Percentiles rank a stretch among this genome's conserved stretches.
These are phyloP conservation scores for Oryza meridionalis DNA, from an alignment of 176 grass and related monocot species.

Conservation along the genomic window DNA sequence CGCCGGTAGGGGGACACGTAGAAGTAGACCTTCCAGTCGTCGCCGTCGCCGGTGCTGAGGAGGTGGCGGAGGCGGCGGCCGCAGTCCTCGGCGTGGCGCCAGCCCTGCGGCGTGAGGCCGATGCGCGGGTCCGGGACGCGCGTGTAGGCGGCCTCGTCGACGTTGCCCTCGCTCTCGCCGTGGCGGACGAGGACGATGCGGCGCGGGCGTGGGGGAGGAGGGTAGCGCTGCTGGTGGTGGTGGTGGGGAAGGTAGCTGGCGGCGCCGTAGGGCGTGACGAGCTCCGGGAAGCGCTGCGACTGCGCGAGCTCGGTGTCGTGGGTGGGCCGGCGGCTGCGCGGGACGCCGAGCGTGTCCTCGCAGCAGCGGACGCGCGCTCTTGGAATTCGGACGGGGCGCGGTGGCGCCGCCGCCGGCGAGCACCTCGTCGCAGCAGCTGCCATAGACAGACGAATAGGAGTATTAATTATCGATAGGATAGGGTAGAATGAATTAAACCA, in stretches of 20 bases:
- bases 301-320: not conserved
- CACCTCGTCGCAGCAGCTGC: not conserved
- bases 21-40: slow-evolving; percentile 86
- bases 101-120: slow-evolving; percentile 61
- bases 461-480: too few relatives aligned
- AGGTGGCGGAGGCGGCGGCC: slow-evolving; percentile 57
- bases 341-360: slow-evolving; percentile 64
- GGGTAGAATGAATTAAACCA: too few relatives aligned
- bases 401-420: not conserved
- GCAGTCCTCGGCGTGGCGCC: slow-evolving; percentile 58
- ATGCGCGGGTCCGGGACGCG: slow-evolving; percentile 83
- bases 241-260: not conserved
- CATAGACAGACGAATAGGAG: not conserved
- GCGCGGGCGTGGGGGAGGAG: slow-evolving; percentile 42
- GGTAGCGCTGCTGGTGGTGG: not conserved
- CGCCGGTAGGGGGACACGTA: slow-evolving; percentile 84
- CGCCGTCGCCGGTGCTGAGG: not conserved
- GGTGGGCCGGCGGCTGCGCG: not conserved
- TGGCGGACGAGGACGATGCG: slow-evolving; percentile 83
- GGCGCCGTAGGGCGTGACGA: not conserved
- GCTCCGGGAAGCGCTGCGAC: slow-evolving; percentile 38
- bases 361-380: slow-evolving; percentile 44
- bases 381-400: not conserved
- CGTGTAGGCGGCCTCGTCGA: slow-evolving; percentile 74
- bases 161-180: slow-evolving; percentile 89